phyloP scores from a whole-genome alignment of 2,329 filamentous ascomycete genomes.

The Aureobasidium sp. region DNA sequence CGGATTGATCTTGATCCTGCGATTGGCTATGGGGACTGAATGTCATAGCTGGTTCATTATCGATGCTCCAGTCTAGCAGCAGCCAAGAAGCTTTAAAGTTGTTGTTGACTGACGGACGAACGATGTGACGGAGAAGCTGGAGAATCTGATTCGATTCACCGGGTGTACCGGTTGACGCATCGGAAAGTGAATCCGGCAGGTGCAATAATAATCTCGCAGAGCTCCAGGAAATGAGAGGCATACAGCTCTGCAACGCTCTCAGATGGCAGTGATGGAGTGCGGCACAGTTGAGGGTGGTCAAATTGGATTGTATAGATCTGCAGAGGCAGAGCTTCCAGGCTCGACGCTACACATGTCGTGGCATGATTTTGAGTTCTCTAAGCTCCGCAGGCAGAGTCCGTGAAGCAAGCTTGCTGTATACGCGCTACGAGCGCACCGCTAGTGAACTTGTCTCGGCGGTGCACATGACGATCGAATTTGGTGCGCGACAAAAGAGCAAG shows the following conservation, averaged over 20 bases:
- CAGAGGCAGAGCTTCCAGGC: neutral
- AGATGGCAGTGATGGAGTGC: neutral
- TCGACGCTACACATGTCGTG: conserved; percentile 5
- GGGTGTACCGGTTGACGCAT: too few species aligned
- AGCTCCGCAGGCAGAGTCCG: neutral
- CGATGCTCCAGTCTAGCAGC: neutral
- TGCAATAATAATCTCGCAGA: neutral
- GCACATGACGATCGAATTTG: neutral
- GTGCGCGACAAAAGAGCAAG: neutral
- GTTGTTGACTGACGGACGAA: neutral
- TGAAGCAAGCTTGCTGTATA: neutral
- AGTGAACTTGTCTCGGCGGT: neutral
- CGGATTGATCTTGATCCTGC: neutral
- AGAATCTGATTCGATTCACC: neutral
- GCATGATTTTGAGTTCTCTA: neutral
- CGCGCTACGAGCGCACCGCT: neutral
- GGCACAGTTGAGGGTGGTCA: neutral
- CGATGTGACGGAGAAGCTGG: neutral
- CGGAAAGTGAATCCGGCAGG: neutral
- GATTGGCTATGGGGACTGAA: neutral
- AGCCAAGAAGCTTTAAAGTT: neutral
- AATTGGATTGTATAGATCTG: neutral
- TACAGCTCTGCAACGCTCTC: neutral
- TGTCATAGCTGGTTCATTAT: neutral
- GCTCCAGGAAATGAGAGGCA: neutral